phyloP scores from a whole-genome alignment of 2,329 filamentous ascomycete genomes.

The Fusarium phyllophilum region DNA sequence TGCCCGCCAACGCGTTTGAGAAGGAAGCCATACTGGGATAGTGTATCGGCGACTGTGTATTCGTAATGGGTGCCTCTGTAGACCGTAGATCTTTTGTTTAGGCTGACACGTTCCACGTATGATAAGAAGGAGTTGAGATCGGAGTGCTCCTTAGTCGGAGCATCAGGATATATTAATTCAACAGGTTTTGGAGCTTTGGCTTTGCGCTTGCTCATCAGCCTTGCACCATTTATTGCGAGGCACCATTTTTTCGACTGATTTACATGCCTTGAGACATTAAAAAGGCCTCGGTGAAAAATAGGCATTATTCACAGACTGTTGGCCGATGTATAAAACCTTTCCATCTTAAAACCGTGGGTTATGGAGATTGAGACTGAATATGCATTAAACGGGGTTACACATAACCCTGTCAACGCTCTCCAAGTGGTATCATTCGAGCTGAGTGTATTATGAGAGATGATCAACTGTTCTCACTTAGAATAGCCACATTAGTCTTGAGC shows the following conservation, averaged over 20 bases:
- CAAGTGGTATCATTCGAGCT: neutral
- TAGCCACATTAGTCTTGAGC: neutral
- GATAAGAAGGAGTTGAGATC: conserved; percentile 72
- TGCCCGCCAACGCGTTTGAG: conserved; percentile 72
- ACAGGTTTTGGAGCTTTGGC: neutral
- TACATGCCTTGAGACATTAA: neutral
- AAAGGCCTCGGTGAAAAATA: conserved; percentile 10
- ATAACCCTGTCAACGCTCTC: neutral
- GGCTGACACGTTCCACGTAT: conserved; percentile 66
- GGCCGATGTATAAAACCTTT: neutral
- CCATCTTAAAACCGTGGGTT: neutral
- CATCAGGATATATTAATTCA: conserved; percentile 55
- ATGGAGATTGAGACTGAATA: neutral
- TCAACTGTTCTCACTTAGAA: neutral
- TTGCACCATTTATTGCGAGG: neutral
- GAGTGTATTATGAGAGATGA: neutral
- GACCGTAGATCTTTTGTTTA: conserved; percentile 66
- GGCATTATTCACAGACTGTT: conserved; percentile 22
- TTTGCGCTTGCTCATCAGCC: conserved; percentile 14
- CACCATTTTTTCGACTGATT: neutral
- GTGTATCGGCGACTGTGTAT: conserved; percentile 69
- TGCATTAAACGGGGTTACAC: conserved; percentile 22
- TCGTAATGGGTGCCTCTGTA: conserved; percentile 83
- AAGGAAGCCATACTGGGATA: conserved; percentile 70
- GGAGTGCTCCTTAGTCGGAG: conserved; percentile 64